A percentile compares a stretch with the other conserved stretches of the same genome.
phyloP scores from a whole-genome alignment of 768 basidiomycete species.

The Lepiota subincarnata region DNA sequence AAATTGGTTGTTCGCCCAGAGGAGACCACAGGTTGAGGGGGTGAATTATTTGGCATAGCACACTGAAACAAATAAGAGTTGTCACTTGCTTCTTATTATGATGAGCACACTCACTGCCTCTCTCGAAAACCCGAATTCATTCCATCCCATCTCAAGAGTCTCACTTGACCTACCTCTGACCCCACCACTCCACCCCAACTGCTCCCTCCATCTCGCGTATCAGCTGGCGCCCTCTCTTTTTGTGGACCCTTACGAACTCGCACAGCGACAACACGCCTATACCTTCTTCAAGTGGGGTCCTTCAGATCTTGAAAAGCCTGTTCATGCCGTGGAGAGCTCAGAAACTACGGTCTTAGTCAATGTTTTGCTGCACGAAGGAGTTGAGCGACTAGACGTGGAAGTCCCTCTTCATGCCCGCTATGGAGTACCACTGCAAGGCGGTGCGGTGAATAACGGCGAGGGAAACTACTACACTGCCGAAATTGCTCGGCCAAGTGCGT shows the following conservation, averaged over 20 bases:
- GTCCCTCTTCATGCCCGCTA: slow-evolving; percentile 10
- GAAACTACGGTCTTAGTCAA: not conserved
- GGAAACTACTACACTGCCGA: not conserved
- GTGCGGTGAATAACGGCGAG: not conserved
- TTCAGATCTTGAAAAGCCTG: slow-evolving; percentile 6
- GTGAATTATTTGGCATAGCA: too few relatives aligned
- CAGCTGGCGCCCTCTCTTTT: not conserved
- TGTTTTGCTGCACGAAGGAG: not conserved
- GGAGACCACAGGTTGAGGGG: slow-evolving; percentile 28
- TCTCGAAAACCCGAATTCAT: not conserved
- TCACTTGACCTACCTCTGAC: not conserved
- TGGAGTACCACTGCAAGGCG: not conserved
- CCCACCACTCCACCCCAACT: not conserved
- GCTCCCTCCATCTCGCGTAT: slow-evolving; percentile 6
- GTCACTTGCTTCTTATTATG: too few relatives aligned
- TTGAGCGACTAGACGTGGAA: not conserved
- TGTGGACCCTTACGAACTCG: slow-evolving; percentile 9
- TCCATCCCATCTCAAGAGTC: slow-evolving; percentile 2
- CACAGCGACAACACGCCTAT: slow-evolving; percentile 5
- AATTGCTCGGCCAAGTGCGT: not conserved
- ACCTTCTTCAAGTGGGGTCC: slow-evolving; percentile 9
- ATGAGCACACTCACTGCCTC: not conserved
- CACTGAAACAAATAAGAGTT: too few relatives aligned
- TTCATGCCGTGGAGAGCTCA: not conserved
- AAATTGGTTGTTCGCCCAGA: slow-evolving; percentile 41